Percentiles rank a stretch among this genome's conserved stretches.
Evolutionary conservation across 495 filamentous ascomycete species (phyloP).

Genomic region (Talaromyces thailandensis): DNA sequence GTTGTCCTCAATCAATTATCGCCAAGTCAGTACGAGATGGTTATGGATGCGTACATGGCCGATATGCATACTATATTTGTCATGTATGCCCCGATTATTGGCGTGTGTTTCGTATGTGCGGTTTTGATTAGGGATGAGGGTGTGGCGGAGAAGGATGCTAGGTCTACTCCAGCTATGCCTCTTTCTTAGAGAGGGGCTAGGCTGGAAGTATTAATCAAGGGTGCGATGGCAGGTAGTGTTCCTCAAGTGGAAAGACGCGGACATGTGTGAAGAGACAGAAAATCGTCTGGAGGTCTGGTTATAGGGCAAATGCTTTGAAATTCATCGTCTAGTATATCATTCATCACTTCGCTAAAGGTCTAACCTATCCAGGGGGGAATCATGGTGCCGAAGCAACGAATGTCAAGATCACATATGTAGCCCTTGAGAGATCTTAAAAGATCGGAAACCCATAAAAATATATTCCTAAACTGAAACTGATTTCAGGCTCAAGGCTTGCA

Average conservation of each 20-base stretch:
- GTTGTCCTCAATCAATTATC: neutral
- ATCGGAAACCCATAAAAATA: neutral
- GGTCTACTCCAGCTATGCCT: neutral
- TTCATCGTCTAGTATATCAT: neutral
- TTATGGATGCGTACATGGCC: neutral
- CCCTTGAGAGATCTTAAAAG: neutral
- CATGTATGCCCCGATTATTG: conserved; percentile 2
- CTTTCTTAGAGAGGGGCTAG: neutral
- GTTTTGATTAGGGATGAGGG: conserved; percentile 2
- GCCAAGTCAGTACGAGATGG: neutral
- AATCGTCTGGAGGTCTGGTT: no score
- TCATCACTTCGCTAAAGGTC: neutral
- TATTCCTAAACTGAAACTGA: neutral
- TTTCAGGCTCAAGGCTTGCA: neutral
- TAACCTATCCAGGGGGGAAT: neutral
- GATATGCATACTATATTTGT: conserved; percentile 4
- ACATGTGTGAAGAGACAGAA: no score
- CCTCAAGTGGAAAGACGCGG: neutral
- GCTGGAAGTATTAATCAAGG: neutral
- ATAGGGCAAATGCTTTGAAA: neutral
- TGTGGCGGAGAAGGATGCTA: neutral
- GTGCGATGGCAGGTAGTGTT: neutral
- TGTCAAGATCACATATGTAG: neutral
- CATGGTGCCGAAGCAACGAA: neutral
- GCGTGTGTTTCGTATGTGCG: neutral